phyloP scores from a whole-genome alignment of 2,329 filamentous ascomycete genomes.

The Cryphonectria nitschkei region DNA sequence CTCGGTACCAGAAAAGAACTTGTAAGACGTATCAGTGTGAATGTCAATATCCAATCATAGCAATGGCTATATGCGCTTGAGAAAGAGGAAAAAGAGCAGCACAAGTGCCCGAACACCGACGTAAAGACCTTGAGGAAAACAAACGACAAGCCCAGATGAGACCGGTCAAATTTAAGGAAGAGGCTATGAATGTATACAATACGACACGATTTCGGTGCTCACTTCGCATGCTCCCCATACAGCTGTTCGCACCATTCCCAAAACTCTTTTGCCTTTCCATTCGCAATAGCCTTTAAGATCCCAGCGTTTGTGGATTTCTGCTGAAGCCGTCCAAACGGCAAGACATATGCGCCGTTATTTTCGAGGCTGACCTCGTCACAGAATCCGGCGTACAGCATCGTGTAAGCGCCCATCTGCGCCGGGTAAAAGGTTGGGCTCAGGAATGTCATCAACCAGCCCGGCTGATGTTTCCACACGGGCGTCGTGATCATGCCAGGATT shows the following conservation, averaged over 20 bases:
- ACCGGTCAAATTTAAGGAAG: no score
- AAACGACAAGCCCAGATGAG: no score
- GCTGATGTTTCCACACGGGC: slow-evolving; percentile 25
- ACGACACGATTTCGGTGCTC: neutral
- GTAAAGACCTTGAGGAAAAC: no score
- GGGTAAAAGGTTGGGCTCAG: slow-evolving; percentile 21
- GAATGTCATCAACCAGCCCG: slow-evolving; percentile 19
- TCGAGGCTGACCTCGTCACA: slow-evolving; percentile 18
- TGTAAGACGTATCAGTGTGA: no score
- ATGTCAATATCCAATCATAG: no score
- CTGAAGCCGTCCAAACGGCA: slow-evolving; percentile 26
- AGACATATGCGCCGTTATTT: slow-evolving; percentile 24
- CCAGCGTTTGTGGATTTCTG: slow-evolving; percentile 19
- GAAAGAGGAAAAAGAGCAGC: no score
- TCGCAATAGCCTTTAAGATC: slow-evolving; percentile 20
- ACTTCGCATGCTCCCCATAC: neutral
- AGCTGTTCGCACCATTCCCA: slow-evolving; percentile 27
- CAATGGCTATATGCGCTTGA: no score
- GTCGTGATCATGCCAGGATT: slow-evolving; percentile 29
- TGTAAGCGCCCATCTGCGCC: slow-evolving; percentile 22
- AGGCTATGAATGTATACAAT: no score
- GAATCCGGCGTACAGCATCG: slow-evolving; percentile 25
- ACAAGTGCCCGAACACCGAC: no score
- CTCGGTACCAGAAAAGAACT: no score
- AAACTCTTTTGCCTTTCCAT: slow-evolving; percentile 21